Base-by-base conservation (phyloP, 1,139 yeast species). In the Taphrina sp. region DNA sequence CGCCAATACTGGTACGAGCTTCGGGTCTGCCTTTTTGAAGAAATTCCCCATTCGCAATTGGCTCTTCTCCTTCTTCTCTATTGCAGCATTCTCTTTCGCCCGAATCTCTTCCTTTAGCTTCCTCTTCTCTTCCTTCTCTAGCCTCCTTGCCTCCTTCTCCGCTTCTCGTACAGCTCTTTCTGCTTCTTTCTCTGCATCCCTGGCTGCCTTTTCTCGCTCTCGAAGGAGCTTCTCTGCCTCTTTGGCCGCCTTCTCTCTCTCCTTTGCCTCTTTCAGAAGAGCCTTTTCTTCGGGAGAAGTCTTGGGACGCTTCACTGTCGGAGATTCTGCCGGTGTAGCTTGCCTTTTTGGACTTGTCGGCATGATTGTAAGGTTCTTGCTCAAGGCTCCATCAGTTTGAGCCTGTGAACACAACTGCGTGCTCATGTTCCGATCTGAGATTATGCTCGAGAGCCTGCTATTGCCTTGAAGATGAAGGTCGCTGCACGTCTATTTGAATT, bases 221-320 rank as follows among this genome's bases (percentile, higher is more conserved):
- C 24, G 42, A 12, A 19, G 35, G 8, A 16, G 29, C 26, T 28
- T 17, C 29, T 43, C 42, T 16, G 20, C 37, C 31, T 41, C 55
- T 20, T 28, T 36, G 39, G 34, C 35, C 28, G 29, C 44, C 41
- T 47, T 57, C 24, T 38, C 44, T 36, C 37, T 44, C 36, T 45
- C 55, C 57, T 23, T 35, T n/a, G 14, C 16, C 28, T 72, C 72
- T 39, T 68, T 65, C 57, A 70, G 68, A 43, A 69, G 67, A 47
- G 74, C 72, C 47, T 72, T 74, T 41, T 72, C 73, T 12, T 34
- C 38, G 16, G 38, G 19, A 14, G 38, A 2, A 10, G 14, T 10
- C 38, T 26, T 26, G 10, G 31, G 12, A 7, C 12, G 7, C 31
- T 26, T 26, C 10, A 7, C 12, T 12, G 31, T 26, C 10, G 31